Conservation (phyloP, 2,329 filamentous ascomycete genomes). For the Pseudophaeomoniella oleicola region DNA sequence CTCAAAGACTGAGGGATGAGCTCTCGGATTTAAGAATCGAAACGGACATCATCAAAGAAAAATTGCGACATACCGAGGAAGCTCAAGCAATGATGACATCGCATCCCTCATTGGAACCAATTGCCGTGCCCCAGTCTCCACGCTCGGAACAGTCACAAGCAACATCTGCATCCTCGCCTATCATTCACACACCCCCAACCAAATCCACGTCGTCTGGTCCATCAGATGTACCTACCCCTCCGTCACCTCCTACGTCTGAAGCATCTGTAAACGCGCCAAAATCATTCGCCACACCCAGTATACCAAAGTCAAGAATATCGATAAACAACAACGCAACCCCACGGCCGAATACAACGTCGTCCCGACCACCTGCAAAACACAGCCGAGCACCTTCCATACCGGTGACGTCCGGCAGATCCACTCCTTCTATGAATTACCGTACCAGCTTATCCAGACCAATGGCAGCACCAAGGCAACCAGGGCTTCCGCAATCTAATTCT, state of each 20-base stretch:
- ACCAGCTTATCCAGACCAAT: conserved; percentile 16
- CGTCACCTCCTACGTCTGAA: conserved; percentile 88
- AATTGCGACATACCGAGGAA: conserved; percentile 59
- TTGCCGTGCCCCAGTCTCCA: conserved; percentile 9
- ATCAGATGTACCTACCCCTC: conserved; percentile 63
- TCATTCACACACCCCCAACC: conserved; percentile 71
- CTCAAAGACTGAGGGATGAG: conserved; percentile 79
- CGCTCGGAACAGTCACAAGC: conserved; percentile 62
- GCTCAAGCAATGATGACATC: conserved; percentile 36
- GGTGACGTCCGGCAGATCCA: conserved; percentile 29
- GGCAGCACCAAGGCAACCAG: conserved; percentile 11
- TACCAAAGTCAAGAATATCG: conserved; percentile 25
- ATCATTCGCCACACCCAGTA: conserved; percentile 37
- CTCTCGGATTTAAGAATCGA: conserved; percentile 88
- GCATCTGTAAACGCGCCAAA: conserved; percentile 49
- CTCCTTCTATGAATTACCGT: conserved; percentile 27
- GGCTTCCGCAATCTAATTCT: conserved; percentile 50
- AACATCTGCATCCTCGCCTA: conserved; percentile 77
- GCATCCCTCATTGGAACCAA: conserved; percentile 33
- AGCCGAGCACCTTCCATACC: conserved; percentile 46
- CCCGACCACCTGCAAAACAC: conserved; percentile 29
- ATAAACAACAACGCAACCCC: conserved; percentile 37
- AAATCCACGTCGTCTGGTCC: conserved; percentile 48
- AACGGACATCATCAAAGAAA: conserved; percentile 85
- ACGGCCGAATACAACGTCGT: conserved; percentile 32